A percentile compares a stretch with the other conserved stretches of the same genome.
These are phyloP conservation scores for Bertia moriformis DNA, from an alignment of 2,329 filamentous ascomycete genomes.

Conservation along the genomic window DNA sequence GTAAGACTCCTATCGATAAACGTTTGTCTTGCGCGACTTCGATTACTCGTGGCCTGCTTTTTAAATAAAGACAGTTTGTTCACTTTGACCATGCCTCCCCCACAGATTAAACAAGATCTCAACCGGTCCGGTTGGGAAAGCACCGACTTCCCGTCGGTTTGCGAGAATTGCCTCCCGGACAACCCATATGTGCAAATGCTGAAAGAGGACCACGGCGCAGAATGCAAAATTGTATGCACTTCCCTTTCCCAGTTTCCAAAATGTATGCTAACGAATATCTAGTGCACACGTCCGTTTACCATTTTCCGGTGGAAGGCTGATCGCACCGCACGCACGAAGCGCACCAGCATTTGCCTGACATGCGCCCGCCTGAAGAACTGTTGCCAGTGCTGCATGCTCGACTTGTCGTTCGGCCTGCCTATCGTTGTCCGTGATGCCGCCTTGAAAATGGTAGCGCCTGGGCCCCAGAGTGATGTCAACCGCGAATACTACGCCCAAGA, in stretches of 20 bases:
- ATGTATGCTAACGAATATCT: background rate
- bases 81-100: no score
- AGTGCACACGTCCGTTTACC: slow-evolving; percentile 85
- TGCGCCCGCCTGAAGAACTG: slow-evolving; percentile 97
- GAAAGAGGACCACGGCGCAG: slow-evolving; percentile 86
- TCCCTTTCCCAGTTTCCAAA: background rate
- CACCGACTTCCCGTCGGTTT: slow-evolving; percentile 77
- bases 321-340: slow-evolving; percentile 78
- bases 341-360: slow-evolving; percentile 89
- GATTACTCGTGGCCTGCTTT: no score
- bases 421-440: slow-evolving; percentile 92
- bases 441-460: slow-evolving; percentile 91
- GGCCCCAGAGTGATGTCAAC: slow-evolving; percentile 83
- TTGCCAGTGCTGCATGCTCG: slow-evolving; percentile 97
- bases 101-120: slow-evolving; percentile 89
- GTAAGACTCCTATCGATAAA: no score
- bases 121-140: slow-evolving; percentile 95
- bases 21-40: no score
- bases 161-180: slow-evolving; percentile 84
- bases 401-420: slow-evolving; percentile 86
- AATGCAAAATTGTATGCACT: slow-evolving; percentile 54
- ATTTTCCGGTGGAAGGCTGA: slow-evolving; percentile 91
- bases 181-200: slow-evolving; percentile 99
- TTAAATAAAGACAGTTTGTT: no score
- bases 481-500: slow-evolving; percentile 96